Conservation (phyloP, 768 basidiomycete species). For the Steccherinum ochraceum region DNA sequence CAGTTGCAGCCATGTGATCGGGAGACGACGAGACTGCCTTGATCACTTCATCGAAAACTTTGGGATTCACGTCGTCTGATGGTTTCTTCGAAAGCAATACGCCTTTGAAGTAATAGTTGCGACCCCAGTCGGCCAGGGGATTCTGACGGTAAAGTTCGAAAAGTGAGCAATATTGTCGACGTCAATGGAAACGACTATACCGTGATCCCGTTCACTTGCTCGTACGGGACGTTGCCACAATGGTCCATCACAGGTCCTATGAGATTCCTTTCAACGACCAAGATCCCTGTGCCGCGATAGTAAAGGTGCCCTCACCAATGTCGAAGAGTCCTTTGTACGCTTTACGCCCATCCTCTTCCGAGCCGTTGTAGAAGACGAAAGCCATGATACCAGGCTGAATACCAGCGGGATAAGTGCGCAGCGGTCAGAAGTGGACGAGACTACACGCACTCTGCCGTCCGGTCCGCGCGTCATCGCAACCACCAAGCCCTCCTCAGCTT, state of each 20-base stretch:
- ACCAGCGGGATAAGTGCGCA: not conserved
- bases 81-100: constrained; percentile 23
- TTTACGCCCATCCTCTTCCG: constrained; percentile 35
- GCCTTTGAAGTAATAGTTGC: constrained; percentile 34
- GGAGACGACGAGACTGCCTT: constrained; percentile 16
- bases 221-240: constrained; percentile 37
- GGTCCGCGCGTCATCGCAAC: not conserved
- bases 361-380: constrained; percentile 37
- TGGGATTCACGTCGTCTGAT: constrained; percentile 15
- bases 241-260: constrained; percentile 33
- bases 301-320: constrained; percentile 26
- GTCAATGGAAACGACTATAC: constrained; percentile 16
- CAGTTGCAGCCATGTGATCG: constrained; percentile 21
- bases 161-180: not conserved
- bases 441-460: not conserved
- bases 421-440: not conserved
- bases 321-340: constrained; percentile 37
- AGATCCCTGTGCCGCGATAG: not conserved
- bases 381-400: not conserved
- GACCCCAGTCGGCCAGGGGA: constrained; percentile 23
- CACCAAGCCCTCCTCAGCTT: constrained; percentile 14
- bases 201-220: constrained; percentile 31
- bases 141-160: constrained; percentile 23
- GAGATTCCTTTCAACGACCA: not conserved
- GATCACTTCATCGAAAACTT: constrained; percentile 25